phyloP scores from a whole-genome alignment of 192 early-diverging fungal genomes.

The Umbelopsis sp. region DNA sequence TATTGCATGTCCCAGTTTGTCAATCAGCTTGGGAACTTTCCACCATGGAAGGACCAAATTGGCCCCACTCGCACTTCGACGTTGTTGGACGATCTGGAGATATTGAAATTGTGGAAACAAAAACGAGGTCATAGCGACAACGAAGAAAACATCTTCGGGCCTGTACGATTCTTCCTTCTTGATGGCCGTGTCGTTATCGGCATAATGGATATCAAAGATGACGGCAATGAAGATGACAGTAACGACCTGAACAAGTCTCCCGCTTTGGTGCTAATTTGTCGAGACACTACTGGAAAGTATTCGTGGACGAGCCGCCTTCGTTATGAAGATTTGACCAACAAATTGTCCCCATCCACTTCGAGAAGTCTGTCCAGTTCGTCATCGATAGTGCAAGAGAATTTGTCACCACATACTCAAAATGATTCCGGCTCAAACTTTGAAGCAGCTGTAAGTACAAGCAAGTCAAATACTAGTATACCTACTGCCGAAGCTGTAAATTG shows the following conservation, averaged over 20 bases:
- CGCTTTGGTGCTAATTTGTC: slow-evolving; percentile 58
- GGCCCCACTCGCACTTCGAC: slow-evolving; percentile 64
- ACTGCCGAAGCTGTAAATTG: slow-evolving; percentile 13
- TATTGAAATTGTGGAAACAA: slow-evolving; percentile 11
- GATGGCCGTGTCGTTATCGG: slow-evolving; percentile 70
- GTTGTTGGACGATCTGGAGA: slow-evolving; percentile 62
- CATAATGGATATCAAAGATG: slow-evolving; percentile 55
- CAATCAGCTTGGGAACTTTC: slow-evolving; percentile 75
- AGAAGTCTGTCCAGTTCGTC: neutral
- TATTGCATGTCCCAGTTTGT: slow-evolving; percentile 68
- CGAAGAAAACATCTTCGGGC: slow-evolving; percentile 34
- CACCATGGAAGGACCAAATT: slow-evolving; percentile 61
- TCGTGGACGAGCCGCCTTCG: slow-evolving; percentile 63
- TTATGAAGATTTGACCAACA: slow-evolving; percentile 45
- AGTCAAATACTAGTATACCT: slow-evolving; percentile 1
- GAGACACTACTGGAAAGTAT: slow-evolving; percentile 74
- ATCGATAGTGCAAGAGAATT: neutral
- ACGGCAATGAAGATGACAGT: neutral
- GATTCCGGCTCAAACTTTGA: neutral
- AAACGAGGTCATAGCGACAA: neutral
- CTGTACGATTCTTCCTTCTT: slow-evolving; percentile 68
- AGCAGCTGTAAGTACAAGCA: neutral
- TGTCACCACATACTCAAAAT: neutral
- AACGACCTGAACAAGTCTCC: slow-evolving; percentile 36
- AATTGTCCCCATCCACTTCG: slow-evolving; percentile 2